A percentile compares a stretch with the other conserved stretches of the same genome.
These are phyloP conservation scores for Talaromyces borbonicus DNA, from an alignment of 495 filamentous ascomycete species.

Conservation along the genomic window DNA sequence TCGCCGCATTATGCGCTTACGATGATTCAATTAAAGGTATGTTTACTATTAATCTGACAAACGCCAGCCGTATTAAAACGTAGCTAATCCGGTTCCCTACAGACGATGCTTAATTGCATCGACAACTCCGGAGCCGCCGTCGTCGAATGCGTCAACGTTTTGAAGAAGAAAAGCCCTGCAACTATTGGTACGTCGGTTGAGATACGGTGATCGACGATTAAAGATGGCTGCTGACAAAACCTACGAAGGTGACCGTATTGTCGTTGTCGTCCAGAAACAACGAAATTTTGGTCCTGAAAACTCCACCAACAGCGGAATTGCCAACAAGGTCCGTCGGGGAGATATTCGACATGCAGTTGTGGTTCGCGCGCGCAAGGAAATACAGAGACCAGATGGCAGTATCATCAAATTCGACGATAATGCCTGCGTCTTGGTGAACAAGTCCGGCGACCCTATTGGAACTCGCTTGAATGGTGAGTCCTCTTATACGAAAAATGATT, in stretches of 20 bases:
- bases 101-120: constrained; percentile 99
- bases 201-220: neutral
- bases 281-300: constrained; percentile 62
- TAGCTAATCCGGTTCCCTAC: too few species aligned
- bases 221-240: too few species aligned
- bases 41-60: neutral
- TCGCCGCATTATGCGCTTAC: constrained; percentile 32
- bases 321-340: constrained; percentile 89
- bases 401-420: constrained; percentile 94
- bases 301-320: constrained; percentile 45
- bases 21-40: constrained; percentile 98
- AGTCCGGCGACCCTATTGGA: constrained; percentile 90
- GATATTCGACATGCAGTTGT: constrained; percentile 96
- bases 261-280: constrained; percentile 96
- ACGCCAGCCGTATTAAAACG: too few species aligned
- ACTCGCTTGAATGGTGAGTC: constrained; percentile 72
- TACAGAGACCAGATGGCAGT: constrained; percentile 77
- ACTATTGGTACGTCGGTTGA: constrained; percentile 63
- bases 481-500: neutral
- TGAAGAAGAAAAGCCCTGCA: constrained; percentile 83
- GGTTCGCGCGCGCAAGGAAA: constrained; percentile 80
- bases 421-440: constrained; percentile 95
- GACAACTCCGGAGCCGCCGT: constrained; percentile 98
- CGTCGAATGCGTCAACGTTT: constrained; percentile 89
- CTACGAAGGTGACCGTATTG: constrained; percentile 91